Evolutionary conservation across 441 rosid genomes (phyloP), one percentile per base, ranked within the genome.

Genomic region (Syzygium syzygioides): DNA sequence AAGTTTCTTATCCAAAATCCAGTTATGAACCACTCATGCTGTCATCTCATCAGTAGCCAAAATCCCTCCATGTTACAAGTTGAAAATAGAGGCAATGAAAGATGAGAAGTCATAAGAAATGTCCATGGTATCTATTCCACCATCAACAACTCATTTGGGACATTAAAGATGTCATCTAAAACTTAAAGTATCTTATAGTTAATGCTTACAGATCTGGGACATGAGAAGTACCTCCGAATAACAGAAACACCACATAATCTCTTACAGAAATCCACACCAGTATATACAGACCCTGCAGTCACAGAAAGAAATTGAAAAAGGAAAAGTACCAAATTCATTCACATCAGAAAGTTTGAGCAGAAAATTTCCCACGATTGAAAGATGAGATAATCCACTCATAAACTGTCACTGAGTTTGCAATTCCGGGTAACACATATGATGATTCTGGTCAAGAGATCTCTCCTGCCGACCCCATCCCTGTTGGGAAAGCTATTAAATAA

Each of bases 251-350:
- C 99, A 55, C 99, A 97, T 90, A 97, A 91, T 92, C 99, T 94
- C 93, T 97, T 97, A 92, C 99, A 97, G 93, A 97, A 97, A 91
- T 97, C 99, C 93, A 96, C 98, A 85, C 99, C 99, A 55, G 96
- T 95, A 91, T 97, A 97, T 25, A 97, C 99, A 88, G 98, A 95
- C 68, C 97, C 99, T 97, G 96, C 91, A 87, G 87, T 86, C 87
- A 87, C 79, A 79, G 62, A n/a, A 88, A 80, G 85, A 85, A 20
- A 71, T 86, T 57, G 76, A 26, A 54, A 52, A 45, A 28, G 68
- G 68, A 7, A 60, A 60, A 60, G 68, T n/a, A 14, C 32, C 68
- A 60, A n/a, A 13, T 4, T 60, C 68, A 60, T 60, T 14, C 8
- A 8, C 18, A 60, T 28, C 68, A 60, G 17, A 60, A 76, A 76